phyloP scores from a whole-genome alignment of 1,139 yeast genomes.

The Meyerozyma athensensis region DNA sequence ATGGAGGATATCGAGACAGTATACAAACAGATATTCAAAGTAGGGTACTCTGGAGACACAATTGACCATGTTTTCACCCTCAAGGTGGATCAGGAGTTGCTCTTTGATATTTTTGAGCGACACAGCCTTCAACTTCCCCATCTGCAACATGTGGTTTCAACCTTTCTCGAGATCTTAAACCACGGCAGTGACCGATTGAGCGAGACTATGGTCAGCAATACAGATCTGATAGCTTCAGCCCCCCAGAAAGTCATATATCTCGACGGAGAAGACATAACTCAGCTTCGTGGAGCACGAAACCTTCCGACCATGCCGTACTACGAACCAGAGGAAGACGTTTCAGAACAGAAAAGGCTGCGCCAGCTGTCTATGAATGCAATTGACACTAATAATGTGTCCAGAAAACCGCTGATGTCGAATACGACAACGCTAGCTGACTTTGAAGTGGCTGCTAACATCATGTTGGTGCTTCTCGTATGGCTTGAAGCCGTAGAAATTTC shows the following conservation, averaged over 20 bases:
- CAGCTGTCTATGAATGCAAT: background rate
- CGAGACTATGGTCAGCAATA: background rate
- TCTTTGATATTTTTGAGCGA: background rate
- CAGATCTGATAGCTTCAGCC: no score
- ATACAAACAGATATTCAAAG: background rate
- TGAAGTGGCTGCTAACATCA: background rate
- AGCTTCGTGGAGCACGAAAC: background rate
- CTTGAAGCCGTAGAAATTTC: background rate
- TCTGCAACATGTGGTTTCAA: background rate
- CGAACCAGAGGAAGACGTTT: background rate
- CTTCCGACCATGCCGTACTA: background rate
- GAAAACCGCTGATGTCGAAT: background rate
- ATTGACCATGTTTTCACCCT: background rate
- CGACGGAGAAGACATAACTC: conserved; percentile 3
- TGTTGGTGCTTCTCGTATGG: conserved; percentile 2
- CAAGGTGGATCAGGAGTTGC: background rate
- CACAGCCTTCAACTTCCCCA: background rate
- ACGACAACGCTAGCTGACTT: background rate
- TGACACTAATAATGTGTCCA: background rate
- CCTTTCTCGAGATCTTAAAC: background rate
- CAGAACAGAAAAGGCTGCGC: background rate
- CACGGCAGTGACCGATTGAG: background rate
- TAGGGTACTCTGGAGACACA: background rate
- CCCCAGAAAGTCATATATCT: background rate
- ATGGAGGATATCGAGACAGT: conserved; percentile 1